Evolutionary conservation across 129 eudicot species (phyloP).

Genomic region (Calendula officinalis): DNA sequence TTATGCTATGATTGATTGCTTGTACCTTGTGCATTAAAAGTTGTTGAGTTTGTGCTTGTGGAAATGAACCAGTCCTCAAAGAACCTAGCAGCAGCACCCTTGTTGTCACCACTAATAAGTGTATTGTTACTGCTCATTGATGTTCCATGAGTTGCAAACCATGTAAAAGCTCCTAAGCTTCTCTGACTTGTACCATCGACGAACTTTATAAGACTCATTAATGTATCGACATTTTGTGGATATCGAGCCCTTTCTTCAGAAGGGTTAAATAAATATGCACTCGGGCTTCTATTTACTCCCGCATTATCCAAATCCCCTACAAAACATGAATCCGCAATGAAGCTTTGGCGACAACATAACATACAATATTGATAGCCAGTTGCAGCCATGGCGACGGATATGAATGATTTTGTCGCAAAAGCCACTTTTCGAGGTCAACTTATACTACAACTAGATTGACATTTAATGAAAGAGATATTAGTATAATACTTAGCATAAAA

Average conservation of each 20-base stretch:
- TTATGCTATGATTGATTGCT: constrained; percentile 1
- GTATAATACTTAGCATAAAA: not conserved
- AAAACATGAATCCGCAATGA: not conserved
- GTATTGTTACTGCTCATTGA: constrained; percentile 66
- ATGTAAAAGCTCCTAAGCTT: constrained; percentile 59
- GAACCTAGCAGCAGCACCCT: constrained; percentile 81
- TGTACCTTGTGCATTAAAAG: constrained; percentile 26
- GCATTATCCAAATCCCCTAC: constrained; percentile 63
- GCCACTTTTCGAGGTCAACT: not conserved
- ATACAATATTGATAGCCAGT: not conserved
- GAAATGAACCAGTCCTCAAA: constrained; percentile 65
- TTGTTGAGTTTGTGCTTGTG: constrained; percentile 24
- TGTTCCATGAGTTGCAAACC: constrained; percentile 84
- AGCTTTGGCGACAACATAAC: not conserved
- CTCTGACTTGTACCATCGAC: constrained; percentile 47
- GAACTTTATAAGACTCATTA: constrained; percentile 63
- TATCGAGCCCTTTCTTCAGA: constrained; percentile 49
- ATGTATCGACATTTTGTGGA: constrained; percentile 43
- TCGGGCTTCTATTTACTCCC: constrained; percentile 64
- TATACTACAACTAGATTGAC: not conserved
- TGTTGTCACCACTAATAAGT: constrained; percentile 74
- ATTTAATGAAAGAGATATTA: no score
- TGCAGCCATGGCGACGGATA: not conserved
- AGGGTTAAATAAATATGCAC: constrained; percentile 65
- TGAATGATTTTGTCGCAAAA: not conserved